Base-by-base conservation (phyloP, 148 eudicot species). In the Rhododendron henanense region DNA sequence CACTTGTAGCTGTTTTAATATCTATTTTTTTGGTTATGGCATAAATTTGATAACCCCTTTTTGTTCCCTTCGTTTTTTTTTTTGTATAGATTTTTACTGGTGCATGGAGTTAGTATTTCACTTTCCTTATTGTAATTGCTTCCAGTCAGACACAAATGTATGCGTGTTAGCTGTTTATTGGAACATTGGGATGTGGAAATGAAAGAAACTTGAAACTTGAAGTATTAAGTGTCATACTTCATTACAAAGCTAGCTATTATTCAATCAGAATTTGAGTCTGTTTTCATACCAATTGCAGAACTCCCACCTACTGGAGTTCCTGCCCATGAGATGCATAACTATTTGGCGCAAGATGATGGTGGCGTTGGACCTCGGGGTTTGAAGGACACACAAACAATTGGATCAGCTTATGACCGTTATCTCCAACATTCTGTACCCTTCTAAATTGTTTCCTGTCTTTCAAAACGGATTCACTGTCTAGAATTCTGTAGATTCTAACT, bases 371-470 rank as follows among this genome's bases (percentile, higher is more conserved):
- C 86, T 25, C 87, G 84, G 81, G 85, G 51, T 19, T 86, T 86
- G n/a, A 91, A 91, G 88, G 95, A 94, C 88, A 85, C 95, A 31
- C 79, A 90, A 86, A 74, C 93, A 41, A 83, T 93, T 77, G 93
- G 88, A 59, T 93, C 95, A 80, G 95, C 94, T 39, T 94, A 94
- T 89, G 96, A 94, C 84, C 91, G 90, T 33, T 94, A 92, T 86
- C 95, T 94, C 81, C 93, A 92, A 85, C 90, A 87, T 88, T 81
- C 90, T 87, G 95, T 93, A 92, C 84, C 80, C 65, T 77, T 81
- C 78, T 44, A 23, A 69, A 1, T 25, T 4, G 75, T 82, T 18
- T 1, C 8, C 78, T 48, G 48, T 63, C 11, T 57, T 48, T 10
- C 18, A 25, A 65, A 25, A 87, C 67, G 21, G 37, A 59, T 77